Conservation (phyloP, 129 eudicot genomes). For the Kitagawia praeruptora region DNA sequence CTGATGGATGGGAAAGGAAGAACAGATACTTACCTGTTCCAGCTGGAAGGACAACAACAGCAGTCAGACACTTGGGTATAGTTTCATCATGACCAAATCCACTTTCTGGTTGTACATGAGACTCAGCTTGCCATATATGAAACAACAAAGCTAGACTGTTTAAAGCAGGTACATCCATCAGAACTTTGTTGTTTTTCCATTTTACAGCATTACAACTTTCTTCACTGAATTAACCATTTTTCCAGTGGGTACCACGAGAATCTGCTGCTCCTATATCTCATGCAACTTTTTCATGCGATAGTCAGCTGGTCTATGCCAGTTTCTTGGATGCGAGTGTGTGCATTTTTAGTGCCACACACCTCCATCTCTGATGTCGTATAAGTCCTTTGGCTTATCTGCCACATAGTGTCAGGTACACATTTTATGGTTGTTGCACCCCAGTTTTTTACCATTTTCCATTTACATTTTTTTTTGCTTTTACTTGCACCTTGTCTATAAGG, state of each 20-base stretch:
- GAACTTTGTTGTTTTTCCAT: background rate
- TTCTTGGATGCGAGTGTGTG: conserved; percentile 76
- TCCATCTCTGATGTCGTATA: conserved; percentile 62
- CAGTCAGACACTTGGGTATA: conserved; percentile 81
- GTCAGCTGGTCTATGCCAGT: conserved; percentile 73
- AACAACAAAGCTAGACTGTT: conserved; percentile 68
- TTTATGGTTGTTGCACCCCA: background rate
- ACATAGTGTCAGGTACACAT: conserved; percentile 51
- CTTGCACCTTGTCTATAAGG: too few species aligned
- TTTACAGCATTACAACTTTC: background rate
- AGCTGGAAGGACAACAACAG: conserved; percentile 45
- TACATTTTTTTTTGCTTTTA: conserved; percentile 1
- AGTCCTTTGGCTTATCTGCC: conserved; percentile 71
- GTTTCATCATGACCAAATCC: conserved; percentile 85
- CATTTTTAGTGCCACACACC: conserved; percentile 62
- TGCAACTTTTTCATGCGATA: conserved; percentile 85
- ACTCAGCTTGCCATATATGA: conserved; percentile 84
- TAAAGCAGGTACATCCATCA: conserved; percentile 54
- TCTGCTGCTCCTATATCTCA: conserved; percentile 69
- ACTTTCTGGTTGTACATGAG: conserved; percentile 78
- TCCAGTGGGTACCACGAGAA: conserved; percentile 80
- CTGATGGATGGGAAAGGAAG: conserved; percentile 85
- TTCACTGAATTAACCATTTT: background rate
- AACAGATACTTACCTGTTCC: conserved; percentile 62
- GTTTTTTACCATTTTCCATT: background rate